Conservation (phyloP, 1,284 basidiomycete genomes). For the Ustilago bromivora region DNA sequence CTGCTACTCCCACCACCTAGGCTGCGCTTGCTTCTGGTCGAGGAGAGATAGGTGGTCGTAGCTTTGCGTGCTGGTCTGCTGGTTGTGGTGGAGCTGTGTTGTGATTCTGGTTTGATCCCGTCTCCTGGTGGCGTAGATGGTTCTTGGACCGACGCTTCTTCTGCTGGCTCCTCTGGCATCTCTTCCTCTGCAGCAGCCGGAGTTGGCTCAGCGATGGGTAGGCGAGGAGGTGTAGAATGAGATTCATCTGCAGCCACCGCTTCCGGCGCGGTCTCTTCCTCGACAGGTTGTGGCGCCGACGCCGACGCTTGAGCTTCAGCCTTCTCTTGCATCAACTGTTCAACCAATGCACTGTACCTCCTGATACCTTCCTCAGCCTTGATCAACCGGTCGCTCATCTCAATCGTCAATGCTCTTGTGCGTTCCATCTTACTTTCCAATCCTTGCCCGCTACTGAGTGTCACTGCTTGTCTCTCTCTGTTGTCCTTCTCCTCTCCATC, state of each 20-base stretch:
- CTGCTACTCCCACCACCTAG: background rate
- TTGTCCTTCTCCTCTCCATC: background rate
- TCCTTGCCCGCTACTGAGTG: background rate
- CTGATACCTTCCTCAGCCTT: conserved; percentile 38
- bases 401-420: conserved; percentile 40
- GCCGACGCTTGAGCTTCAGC: background rate
- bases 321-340: conserved; percentile 11
- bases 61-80: background rate
- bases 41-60: background rate
- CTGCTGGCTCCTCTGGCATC: background rate
- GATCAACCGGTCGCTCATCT: conserved; percentile 43
- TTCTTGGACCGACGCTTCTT: background rate
- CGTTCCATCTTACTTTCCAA: conserved; percentile 35
- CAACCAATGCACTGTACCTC: conserved; percentile 18
- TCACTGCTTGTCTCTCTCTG: background rate
- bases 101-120: conserved; percentile 6
- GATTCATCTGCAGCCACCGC: conserved; percentile 1
- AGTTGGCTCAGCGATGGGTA: background rate
- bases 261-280: background rate
- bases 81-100: background rate
- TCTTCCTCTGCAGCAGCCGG: background rate
- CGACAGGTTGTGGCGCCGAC: background rate
- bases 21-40: background rate
- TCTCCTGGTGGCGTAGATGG: conserved; percentile 3
- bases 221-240: background rate